phyloP scores from a whole-genome alignment of 148 eudicot genomes.

The Rhododendron griersonianum region DNA sequence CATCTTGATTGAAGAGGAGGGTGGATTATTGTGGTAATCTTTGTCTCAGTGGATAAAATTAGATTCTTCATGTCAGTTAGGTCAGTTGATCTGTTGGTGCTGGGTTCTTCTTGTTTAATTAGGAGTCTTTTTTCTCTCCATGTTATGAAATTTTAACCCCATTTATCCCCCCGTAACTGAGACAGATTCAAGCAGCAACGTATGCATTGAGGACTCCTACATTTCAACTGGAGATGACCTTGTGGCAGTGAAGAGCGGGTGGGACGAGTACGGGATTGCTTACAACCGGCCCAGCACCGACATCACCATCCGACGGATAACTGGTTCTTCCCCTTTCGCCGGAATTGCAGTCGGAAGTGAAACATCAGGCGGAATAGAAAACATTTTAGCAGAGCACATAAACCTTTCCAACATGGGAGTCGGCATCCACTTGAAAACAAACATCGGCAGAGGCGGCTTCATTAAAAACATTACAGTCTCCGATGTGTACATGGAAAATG shows the following conservation, averaged over 20 bases:
- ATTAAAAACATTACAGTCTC: constrained; percentile 68
- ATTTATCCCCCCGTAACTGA: background rate
- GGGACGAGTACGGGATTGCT: constrained; percentile 92
- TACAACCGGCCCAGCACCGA: constrained; percentile 62
- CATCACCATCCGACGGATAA: constrained; percentile 73
- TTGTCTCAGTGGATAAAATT: background rate
- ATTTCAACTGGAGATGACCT: constrained; percentile 95
- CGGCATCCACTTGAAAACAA: constrained; percentile 84
- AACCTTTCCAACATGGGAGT: constrained; percentile 68
- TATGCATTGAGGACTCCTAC: constrained; percentile 92
- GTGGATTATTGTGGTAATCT: background rate
- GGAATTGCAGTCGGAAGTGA: constrained; percentile 93
- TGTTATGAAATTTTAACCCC: background rate
- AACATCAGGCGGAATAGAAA: constrained; percentile 74
- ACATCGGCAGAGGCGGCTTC: constrained; percentile 80
- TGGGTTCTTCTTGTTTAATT: background rate
- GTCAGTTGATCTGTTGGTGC: background rate
- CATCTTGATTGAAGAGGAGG: background rate
- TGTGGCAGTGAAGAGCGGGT: constrained; percentile 85
- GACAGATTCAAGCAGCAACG: constrained; percentile 64
- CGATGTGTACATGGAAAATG: constrained; percentile 62
- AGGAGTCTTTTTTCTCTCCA: background rate
- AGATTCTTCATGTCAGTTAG: background rate
- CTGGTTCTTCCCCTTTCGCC: constrained; percentile 82
- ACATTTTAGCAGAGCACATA: constrained; percentile 72